phyloP scores from a whole-genome alignment of 345 rosid species.

The Eucalyptus brandiana region DNA sequence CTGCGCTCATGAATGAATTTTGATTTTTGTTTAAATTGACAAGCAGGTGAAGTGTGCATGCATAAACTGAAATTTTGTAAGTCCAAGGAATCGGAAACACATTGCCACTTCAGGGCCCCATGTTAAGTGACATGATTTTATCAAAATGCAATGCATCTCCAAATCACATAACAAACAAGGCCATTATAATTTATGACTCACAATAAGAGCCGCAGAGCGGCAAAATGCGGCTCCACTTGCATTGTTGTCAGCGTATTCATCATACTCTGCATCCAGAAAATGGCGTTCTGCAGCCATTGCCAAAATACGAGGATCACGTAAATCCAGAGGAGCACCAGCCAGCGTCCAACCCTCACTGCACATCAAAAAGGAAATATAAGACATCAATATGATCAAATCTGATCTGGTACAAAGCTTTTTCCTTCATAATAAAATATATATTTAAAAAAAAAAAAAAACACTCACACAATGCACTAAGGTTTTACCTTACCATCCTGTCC shows the following conservation, averaged over 20 bases:
- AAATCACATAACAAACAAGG: neutral
- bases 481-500: neutral
- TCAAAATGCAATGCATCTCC: neutral
- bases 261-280: slow-evolving; percentile 83
- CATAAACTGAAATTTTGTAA: neutral
- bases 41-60: neutral
- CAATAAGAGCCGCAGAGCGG: slow-evolving; percentile 92
- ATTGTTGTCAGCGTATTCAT: slow-evolving; percentile 82
- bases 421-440: neutral
- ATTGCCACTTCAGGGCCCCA: neutral
- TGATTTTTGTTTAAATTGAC: neutral
- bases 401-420: neutral
- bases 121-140: neutral
- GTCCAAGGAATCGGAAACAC: neutral
- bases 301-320: slow-evolving; percentile 73
- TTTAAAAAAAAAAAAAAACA: neutral
- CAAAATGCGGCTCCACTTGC: slow-evolving; percentile 95
- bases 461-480: neutral
- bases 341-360: slow-evolving; percentile 72
- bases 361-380: neutral
- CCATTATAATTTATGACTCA: slow-evolving; percentile 16
- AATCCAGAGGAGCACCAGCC: slow-evolving; percentile 65
- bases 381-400: neutral
- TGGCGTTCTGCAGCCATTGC: slow-evolving; percentile 94
- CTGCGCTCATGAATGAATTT: neutral